Evolutionary conservation across 192 early-diverging fungal genomes (phyloP), one percentile per base, ranked within the genome.

Genomic region (Dispira parvispora): DNA sequence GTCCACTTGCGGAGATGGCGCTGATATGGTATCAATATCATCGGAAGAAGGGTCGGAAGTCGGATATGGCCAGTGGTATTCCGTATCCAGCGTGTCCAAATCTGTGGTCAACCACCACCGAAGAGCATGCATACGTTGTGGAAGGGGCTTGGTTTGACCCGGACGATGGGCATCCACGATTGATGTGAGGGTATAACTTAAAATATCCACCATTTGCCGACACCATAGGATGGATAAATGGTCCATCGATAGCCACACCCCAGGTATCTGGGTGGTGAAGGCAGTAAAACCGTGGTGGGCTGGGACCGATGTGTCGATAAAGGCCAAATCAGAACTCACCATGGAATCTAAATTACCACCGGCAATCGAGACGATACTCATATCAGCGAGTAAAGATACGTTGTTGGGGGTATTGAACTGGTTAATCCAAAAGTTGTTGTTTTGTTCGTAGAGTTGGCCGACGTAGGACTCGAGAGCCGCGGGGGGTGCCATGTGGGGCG

Each of bases 161-260:
- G 74, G 68, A 43, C 62, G 69, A 38, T 77, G 76, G 1, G 76
- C 72, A 65, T 91, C 84, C 43, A 85, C 81, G 56, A 85, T 67
- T 9, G 74, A 71, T 18, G 82, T 63, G 62, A 89, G 58, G 21
- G 80, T 70, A 9, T 63, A 57, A 13, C 80, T 77, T 45, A 91
- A 71, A 54, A 82, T 78, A n/a, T 75, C 75, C 2, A 79, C 80
- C 58, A 96, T 72, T 72, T 98, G 96, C 62, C 87, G 87, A 63
- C 96, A 98, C 88, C 91, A 94, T 62, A 98, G 63, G 27, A 92
- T 86, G 25, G 82, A 82, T 61, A 87, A 79, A 70, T 98, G 95
- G 64, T 92, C 90, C 43, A 82, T 78, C 18, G 85, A 80, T 21
- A 84, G 83, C 95, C 95, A 98, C 2, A 95, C 90, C 49, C 80